These are phyloP conservation scores for Pseudevernia furfuracea DNA, from an alignment of 495 filamentous ascomycete genomes.

Conservation along the genomic window DNA sequence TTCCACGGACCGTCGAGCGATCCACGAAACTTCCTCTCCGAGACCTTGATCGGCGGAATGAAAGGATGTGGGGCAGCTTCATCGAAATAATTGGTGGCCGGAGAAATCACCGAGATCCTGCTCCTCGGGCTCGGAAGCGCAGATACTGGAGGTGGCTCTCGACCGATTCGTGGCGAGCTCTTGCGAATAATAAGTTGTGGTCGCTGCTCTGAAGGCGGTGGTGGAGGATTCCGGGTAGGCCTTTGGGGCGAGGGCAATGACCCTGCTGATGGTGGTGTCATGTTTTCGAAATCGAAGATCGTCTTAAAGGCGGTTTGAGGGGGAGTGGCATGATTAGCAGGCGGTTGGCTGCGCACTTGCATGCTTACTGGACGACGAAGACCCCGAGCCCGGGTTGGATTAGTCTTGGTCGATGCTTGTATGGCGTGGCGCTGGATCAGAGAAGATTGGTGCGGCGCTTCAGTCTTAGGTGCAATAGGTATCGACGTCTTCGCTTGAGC, in stretches of 20 bases:
- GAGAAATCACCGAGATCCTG: constrained; percentile 14
- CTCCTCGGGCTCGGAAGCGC: constrained; percentile 6
- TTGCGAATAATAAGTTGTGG: background rate
- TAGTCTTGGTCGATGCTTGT: background rate
- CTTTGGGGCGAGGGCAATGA: background rate
- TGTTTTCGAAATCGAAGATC: background rate
- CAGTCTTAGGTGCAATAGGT: background rate
- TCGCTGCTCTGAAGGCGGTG: constrained; percentile 7
- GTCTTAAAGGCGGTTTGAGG: constrained; percentile 2
- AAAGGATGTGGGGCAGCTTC: constrained; percentile 19
- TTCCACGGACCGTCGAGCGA: constrained; percentile 25
- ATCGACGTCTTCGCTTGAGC: background rate
- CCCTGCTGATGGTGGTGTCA: background rate
- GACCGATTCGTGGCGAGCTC: constrained; percentile 13
- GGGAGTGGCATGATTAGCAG: constrained; percentile 1
- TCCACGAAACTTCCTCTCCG: constrained; percentile 18
- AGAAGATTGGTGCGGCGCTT: background rate
- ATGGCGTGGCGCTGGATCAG: background rate
- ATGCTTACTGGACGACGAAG: constrained; percentile 21
- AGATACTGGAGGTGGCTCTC: constrained; percentile 15
- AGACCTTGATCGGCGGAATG: constrained; percentile 22
- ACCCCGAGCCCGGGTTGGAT: constrained; percentile 6
- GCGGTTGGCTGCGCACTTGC: constrained; percentile 19
- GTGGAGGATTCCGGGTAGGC: constrained; percentile 11
- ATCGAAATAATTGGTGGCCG: constrained; percentile 10